Evolutionary conservation across 1,139 yeast species (phyloP).

Genomic region (Hansenula lynferdii): DNA sequence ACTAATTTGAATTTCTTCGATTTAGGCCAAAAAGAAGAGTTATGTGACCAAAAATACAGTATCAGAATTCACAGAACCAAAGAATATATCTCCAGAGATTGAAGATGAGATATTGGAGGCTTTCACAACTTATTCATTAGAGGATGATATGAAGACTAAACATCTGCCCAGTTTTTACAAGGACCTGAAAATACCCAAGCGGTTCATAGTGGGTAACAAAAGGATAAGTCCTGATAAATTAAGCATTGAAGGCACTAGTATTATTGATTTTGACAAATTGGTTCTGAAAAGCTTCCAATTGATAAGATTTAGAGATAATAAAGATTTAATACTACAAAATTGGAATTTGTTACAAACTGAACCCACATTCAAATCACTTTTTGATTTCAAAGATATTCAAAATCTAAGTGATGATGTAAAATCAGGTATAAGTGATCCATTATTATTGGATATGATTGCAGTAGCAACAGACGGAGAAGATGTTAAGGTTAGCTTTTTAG

Average conservation of each 20-base stretch:
- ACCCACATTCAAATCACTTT: constrained; percentile 4
- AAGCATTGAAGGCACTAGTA: constrained; percentile 29
- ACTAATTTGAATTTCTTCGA: too few species aligned
- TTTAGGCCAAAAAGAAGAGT: neutral
- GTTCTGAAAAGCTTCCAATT: constrained; percentile 34
- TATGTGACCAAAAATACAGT: constrained; percentile 21
- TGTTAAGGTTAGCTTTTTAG: constrained; percentile 31
- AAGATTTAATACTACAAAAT: constrained; percentile 27
- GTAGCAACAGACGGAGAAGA: constrained; percentile 34
- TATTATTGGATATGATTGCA: constrained; percentile 39
- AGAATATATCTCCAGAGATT: constrained; percentile 30
- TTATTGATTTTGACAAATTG: constrained; percentile 42
- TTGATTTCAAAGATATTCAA: constrained; percentile 32
- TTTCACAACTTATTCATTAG: constrained; percentile 33
- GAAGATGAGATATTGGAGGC: constrained; percentile 36
- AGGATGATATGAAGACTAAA: constrained; percentile 27
- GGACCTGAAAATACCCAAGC: constrained; percentile 27
- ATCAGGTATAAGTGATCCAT: constrained; percentile 25
- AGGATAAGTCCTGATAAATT: constrained; percentile 18
- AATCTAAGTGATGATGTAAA: constrained; percentile 27
- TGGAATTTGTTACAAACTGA: constrained; percentile 32
- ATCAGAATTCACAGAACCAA: constrained; percentile 25
- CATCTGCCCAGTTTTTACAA: constrained; percentile 26
- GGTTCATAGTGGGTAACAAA: constrained; percentile 19
- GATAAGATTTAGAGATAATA: constrained; percentile 33